A percentile compares a stretch with the other conserved stretches of the same genome.
Conservation (phyloP, 768 basidiomycete species). For the Clathrus columnatus region DNA sequence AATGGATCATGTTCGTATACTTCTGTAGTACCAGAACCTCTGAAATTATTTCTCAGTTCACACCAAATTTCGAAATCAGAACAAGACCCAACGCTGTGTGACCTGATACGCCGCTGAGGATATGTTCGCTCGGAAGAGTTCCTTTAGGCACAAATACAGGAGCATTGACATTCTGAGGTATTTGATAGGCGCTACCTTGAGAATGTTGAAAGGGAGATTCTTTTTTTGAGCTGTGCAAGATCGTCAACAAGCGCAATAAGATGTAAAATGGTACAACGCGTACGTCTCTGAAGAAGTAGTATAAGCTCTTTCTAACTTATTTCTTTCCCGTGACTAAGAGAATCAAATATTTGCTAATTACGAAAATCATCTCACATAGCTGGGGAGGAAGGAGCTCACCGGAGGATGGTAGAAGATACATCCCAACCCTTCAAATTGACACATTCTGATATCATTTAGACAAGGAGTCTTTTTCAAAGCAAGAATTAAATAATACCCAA, state of each 20-base stretch:
- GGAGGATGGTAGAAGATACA: slow-evolving; percentile 78
- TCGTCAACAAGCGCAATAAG: too few relatives aligned
- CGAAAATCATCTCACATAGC: too few relatives aligned
- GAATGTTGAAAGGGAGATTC: not conserved
- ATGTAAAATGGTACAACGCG: not conserved
- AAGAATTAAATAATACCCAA: slow-evolving; percentile 49
- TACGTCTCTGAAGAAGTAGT: slow-evolving; percentile 2
- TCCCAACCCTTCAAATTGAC: slow-evolving; percentile 81
- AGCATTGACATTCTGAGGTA: slow-evolving; percentile 68
- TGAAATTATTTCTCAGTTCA: slow-evolving; percentile 15
- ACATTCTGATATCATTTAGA: slow-evolving; percentile 41
- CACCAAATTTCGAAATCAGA: slow-evolving; percentile 21
- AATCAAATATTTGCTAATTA: too few relatives aligned
- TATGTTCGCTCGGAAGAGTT: slow-evolving; percentile 4
- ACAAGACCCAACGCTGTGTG: slow-evolving; percentile 16
- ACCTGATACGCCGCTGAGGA: not conserved
- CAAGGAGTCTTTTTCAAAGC: slow-evolving; percentile 10
- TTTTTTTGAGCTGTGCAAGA: slow-evolving; percentile 30
- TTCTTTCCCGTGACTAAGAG: too few relatives aligned
- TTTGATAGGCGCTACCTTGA: slow-evolving; percentile 21
- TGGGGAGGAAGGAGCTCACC: slow-evolving; percentile 26
- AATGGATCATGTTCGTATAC: slow-evolving; percentile 23
- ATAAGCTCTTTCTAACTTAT: not conserved
- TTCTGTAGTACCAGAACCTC: slow-evolving; percentile 24
- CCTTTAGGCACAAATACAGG: slow-evolving; percentile 77